Evolutionary conservation across 106 monocot genomes (phyloP).

Genomic region (Xerophyta viscosa): DNA sequence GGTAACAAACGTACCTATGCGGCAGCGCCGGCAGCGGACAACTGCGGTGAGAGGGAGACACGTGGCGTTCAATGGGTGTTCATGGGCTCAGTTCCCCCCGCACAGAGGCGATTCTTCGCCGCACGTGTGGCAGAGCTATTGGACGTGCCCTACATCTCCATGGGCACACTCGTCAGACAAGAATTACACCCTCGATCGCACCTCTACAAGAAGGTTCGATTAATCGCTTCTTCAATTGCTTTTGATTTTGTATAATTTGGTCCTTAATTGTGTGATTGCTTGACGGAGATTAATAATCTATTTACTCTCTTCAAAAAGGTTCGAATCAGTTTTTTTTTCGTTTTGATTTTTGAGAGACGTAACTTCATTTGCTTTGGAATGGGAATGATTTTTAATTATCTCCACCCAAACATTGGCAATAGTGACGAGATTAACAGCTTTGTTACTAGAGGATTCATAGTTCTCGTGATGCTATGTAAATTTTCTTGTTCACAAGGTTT

Average conservation of each 20-base stretch:
- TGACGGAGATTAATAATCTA: too few relatives aligned
- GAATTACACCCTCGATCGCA: conserved; percentile 73
- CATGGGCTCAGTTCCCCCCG: conserved; percentile 66
- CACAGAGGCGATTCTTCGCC: conserved; percentile 65
- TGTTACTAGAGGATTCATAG: too few relatives aligned
- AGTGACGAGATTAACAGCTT: too few relatives aligned
- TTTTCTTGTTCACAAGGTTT: too few relatives aligned
- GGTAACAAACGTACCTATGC: neutral
- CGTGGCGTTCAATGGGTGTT: conserved; percentile 89
- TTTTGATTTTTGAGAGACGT: too few relatives aligned
- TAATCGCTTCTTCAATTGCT: neutral
- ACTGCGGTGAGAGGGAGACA: conserved; percentile 33
- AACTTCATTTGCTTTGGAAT: too few relatives aligned
- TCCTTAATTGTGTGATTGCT: too few relatives aligned
- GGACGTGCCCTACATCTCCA: conserved; percentile 85
- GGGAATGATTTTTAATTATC: too few relatives aligned
- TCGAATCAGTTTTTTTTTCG: too few relatives aligned
- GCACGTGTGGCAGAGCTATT: conserved; percentile 61
- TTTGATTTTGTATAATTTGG: neutral
- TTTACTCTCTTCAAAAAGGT: too few relatives aligned
- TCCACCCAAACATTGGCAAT: too few relatives aligned
- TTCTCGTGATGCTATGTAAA: too few relatives aligned
- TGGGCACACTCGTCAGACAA: conserved; percentile 85
- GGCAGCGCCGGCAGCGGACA: conserved; percentile 7
- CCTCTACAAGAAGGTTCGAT: conserved; percentile 70